Evolutionary conservation across 805 yeast genomes (phyloP).

Genomic region (Lachancea sp.): DNA sequence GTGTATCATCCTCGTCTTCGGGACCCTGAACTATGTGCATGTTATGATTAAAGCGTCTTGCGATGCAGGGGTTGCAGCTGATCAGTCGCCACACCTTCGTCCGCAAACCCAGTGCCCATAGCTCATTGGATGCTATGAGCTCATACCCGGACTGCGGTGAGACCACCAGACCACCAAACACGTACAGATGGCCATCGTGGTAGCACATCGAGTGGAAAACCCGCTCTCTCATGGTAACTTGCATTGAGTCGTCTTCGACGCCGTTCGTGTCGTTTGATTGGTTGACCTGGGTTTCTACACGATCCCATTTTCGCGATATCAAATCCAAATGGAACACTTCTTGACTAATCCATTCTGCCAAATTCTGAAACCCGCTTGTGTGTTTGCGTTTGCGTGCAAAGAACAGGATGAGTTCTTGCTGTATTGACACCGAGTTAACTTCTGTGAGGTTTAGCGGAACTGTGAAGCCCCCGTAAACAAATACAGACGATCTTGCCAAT

Average conservation of each 20-base stretch:
- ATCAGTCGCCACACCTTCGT: conserved; percentile 49
- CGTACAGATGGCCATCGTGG: conserved; percentile 44
- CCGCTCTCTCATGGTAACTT: conserved; percentile 30
- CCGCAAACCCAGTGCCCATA: conserved; percentile 60
- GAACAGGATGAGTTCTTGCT: conserved; percentile 33
- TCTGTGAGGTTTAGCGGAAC: conserved; percentile 45
- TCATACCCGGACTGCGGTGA: conserved; percentile 33
- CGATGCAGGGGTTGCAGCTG: conserved; percentile 33
- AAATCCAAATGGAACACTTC: conserved; percentile 58
- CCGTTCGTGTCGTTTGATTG: neutral
- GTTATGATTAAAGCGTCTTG: conserved; percentile 48
- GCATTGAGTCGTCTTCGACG: neutral
- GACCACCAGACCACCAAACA: conserved; percentile 59
- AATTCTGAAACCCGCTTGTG: conserved; percentile 19
- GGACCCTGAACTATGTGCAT: conserved; percentile 33
- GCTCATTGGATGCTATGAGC: conserved; percentile 49
- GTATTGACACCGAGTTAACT: conserved; percentile 37
- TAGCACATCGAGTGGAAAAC: conserved; percentile 54
- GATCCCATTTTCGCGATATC: conserved; percentile 52
- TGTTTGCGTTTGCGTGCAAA: conserved; percentile 24
- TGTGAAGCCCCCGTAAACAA: conserved; percentile 64
- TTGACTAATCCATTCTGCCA: conserved; percentile 45
- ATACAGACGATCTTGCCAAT: conserved; percentile 51
- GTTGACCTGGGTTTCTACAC: conserved; percentile 28
- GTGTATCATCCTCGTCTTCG: conserved; percentile 29